Evolutionary conservation across 164 flowering plant genomes (phyloP).

Genomic region (Chimonanthus praecox): DNA sequence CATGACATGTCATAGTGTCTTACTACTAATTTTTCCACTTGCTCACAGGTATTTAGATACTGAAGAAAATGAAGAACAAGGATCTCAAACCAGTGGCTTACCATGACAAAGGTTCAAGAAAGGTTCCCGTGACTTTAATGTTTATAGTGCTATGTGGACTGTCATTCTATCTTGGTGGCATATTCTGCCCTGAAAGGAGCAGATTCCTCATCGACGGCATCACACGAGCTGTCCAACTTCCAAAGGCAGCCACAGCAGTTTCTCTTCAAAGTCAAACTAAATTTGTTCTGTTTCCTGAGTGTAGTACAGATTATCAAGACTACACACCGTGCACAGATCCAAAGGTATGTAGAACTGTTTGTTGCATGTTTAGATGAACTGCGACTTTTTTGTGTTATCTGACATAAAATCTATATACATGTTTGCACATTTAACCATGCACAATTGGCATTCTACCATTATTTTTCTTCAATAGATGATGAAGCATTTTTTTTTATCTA

Average conservation of each 20-base stretch:
- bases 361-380: background rate
- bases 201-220: slow-evolving; percentile 22
- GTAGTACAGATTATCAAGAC: slow-evolving; percentile 75
- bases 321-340: slow-evolving; percentile 99
- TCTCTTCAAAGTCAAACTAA: slow-evolving; percentile 45
- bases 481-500: background rate
- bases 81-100: slow-evolving; percentile 57
- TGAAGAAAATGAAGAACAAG: slow-evolving; percentile 57
- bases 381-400: background rate
- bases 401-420: background rate
- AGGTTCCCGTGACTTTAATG: slow-evolving; percentile 54
- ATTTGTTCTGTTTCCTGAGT: slow-evolving; percentile 54
- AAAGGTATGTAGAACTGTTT: slow-evolving; percentile 39
- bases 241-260: slow-evolving; percentile 25
- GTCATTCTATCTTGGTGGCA: slow-evolving; percentile 92
- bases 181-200: slow-evolving; percentile 62
- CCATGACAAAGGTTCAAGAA: slow-evolving; percentile 53
- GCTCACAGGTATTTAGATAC: background rate
- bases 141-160: slow-evolving; percentile 74
- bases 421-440: too few species aligned
- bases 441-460: too few species aligned
- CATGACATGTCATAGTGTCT: background rate
- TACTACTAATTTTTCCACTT: background rate
- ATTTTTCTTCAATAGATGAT: background rate
- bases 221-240: slow-evolving; percentile 24